These are phyloP conservation scores for Heracleum sosnowskyi DNA, from an alignment of 129 eudicot species.

Conservation along the genomic window DNA sequence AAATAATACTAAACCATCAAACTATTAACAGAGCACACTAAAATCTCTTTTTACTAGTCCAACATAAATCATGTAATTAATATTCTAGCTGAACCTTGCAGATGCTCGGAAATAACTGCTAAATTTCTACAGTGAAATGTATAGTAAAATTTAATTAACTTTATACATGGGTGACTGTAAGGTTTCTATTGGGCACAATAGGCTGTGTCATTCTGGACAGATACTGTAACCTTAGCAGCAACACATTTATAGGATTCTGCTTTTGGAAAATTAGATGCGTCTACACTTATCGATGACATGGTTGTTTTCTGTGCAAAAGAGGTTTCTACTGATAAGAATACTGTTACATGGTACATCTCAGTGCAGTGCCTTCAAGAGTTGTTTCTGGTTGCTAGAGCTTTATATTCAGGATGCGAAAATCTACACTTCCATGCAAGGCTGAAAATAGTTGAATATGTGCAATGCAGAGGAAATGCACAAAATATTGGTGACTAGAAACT, in stretches of 20 bases:
- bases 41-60: neutral
- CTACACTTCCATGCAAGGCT: neutral
- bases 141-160: neutral
- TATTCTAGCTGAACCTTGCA: neutral
- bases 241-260: neutral
- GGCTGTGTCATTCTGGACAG: neutral
- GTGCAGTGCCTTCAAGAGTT: neutral
- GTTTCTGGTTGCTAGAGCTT: neutral
- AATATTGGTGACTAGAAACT: neutral
- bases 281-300: neutral
- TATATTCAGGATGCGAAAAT: neutral
- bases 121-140: neutral
- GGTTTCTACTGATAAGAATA: neutral
- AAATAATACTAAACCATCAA: too few relatives aligned
- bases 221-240: neutral
- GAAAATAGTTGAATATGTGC: neutral
- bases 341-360: neutral
- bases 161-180: neutral
- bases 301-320: neutral
- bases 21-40: neutral
- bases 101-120: neutral
- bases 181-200: neutral
- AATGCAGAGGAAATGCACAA: neutral
- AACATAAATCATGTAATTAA: neutral
- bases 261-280: neutral